Evolutionary conservation across 2,329 filamentous ascomycete species (phyloP).

Genomic region (Alternaria sp.): DNA sequence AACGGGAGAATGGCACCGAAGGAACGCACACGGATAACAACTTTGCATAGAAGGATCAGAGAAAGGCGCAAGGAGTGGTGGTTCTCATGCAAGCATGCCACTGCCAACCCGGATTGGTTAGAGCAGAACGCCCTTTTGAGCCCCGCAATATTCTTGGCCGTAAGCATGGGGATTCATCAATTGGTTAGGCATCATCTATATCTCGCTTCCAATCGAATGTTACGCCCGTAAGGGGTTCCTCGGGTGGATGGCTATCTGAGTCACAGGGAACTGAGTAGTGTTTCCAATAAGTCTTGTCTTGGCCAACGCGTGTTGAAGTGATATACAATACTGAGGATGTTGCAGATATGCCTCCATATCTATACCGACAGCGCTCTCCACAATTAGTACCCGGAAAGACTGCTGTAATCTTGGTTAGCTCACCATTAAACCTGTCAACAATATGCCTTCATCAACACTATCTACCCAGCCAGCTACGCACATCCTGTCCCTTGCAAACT

Average conservation of each 20-base stretch:
- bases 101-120: neutral
- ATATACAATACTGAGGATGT: neutral
- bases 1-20: neutral
- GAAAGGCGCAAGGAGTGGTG: neutral
- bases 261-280: neutral
- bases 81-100: neutral
- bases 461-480: constrained; percentile 8
- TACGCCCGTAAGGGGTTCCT: neutral
- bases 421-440: neutral
- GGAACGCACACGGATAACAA: constrained; percentile 15
- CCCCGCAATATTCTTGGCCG: neutral
- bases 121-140: neutral
- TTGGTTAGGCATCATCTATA: neutral
- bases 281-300: neutral
- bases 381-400: neutral
- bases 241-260: neutral
- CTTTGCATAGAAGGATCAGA: constrained; percentile 9
- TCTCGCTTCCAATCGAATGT: neutral
- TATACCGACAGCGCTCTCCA: neutral
- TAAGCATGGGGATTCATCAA: neutral
- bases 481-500: constrained; percentile 24
- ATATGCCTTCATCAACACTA: neutral
- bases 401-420: neutral
- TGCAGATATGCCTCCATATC: neutral
- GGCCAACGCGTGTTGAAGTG: neutral